Evolutionary conservation across 495 filamentous ascomycete genomes (phyloP), one percentile per base, ranked within the genome.

Genomic region (Hyphodiscus hymeniophilus): DNA sequence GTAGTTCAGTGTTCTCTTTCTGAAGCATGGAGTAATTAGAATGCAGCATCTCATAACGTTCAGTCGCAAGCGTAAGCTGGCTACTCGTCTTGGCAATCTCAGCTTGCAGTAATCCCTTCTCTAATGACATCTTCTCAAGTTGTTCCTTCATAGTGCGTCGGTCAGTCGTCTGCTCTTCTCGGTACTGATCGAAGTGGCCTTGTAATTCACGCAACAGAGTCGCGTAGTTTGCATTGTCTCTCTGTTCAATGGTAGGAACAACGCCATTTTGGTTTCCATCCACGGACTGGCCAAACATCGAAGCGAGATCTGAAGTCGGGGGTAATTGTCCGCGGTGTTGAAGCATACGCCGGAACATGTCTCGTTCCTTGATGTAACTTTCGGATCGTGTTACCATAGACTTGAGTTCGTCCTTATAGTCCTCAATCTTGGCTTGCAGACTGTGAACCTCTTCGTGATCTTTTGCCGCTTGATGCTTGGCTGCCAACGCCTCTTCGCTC

Each of bases 281-380:
- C 15, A 79, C 65, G 23, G 83, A 84, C 33, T 81, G 76, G 15
- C 80, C 85, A 50, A 92, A 79, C 2, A 75, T 69, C 20, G 77
- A 81, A 17, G 70, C 68, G 40, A 75, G 65, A 57, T 92, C 85
- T 4, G 72, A 68, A 6, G 74, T 65, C 13, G 70, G 63, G 8
- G 72, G 73, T 24, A 81, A 69, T 54, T 88, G 83, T 8, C 81
- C 82, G 48, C 80, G 74, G 48, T 84, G 77, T 48, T 87, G 80
- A 12, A 95, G 77, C 79, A 96, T 92, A 33, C 88, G 87, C 23
- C 89, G 79, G 81, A 95, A 96, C 76, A 95, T 96, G 57, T 99
- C 90, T 28, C 92, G 80, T 67, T 99, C 92, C 60, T 87, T 87
- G 40, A 91, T 85, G 55, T 94, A 94, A 63, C 88, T 94, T 70